Base-by-base conservation (phyloP, 345 rosid species). In the Syzygium aromaticum region DNA sequence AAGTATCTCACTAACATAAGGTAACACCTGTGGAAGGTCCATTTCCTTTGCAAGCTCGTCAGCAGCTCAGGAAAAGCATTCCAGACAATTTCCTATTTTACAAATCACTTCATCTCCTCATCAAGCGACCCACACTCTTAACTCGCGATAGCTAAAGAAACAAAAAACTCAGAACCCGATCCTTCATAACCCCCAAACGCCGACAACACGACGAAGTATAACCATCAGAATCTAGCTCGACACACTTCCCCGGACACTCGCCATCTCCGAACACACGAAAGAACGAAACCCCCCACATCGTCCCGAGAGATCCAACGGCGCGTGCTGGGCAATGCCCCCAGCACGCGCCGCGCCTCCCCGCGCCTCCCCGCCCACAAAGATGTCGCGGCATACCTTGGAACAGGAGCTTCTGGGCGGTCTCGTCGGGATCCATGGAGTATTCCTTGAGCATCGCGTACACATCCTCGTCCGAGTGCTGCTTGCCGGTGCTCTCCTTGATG, bases 391-490 rank as follows among this genome's bases (percentile, higher is more conserved):
- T 84, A 97, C 99, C 99, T 90, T 94, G 77, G 91, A 56, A 91
- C 51, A 94, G 92, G 90, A 97, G 95, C 92, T 92, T 97, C 86
- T 97, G 96, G 19, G 94, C 88, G 82, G 96, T 94, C 90, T 94
- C 99, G 87, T 94, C 90, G n/a, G 98, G 98, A 94, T 97, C 98
- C 94, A 93, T 92, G 83, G 89, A 89, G 84, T 92, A 92, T 54
- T 96, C 98, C 83, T 89, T 92, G 86, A 96, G 98, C 88, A 92
- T 93, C 56, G 94, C 86, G 87, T 92, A 94, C 91, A 96, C 94
- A 90, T 96, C 98, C 80, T 94, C 93, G 91, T 97, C 98, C 89
- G 95, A 93, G 93, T 96, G 97, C 87, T 92, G 93, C 91, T 92
- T 93, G 10, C 96, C 98, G 9, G 97, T 93, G 64, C 93, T 91